These are phyloP conservation scores for Xylariaceae sp. DNA, from an alignment of 2,329 filamentous ascomycete species.

Conservation along the genomic window DNA sequence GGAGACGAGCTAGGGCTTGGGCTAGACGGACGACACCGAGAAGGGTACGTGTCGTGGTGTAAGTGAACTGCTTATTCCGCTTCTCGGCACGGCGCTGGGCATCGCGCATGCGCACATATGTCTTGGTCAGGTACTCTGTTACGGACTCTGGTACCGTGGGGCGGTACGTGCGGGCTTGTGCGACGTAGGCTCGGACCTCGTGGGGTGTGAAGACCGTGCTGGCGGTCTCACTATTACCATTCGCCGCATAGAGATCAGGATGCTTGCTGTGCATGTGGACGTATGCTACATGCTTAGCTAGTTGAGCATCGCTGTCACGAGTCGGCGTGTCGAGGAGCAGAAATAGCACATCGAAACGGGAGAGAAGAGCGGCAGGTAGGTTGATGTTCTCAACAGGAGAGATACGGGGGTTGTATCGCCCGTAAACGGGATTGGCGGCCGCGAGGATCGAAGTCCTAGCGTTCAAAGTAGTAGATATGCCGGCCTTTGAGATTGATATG, in stretches of 20 bases:
- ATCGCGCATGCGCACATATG: conserved; percentile 91
- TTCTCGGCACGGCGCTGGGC: conserved; percentile 89
- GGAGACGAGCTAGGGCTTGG: conserved; percentile 87
- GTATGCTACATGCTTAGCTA: conserved; percentile 91
- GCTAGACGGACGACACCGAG: conserved; percentile 90
- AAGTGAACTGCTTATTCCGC: conserved; percentile 86
- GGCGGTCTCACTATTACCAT: conserved; percentile 40
- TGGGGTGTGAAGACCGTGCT: conserved; percentile 81
- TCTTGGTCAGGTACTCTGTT: conserved; percentile 94
- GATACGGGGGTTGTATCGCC: conserved; percentile 95
- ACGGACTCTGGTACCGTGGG: conserved; percentile 81
- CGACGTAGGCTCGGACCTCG: conserved; percentile 94
- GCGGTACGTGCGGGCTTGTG: conserved; percentile 84
- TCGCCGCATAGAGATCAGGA: conserved; percentile 62
- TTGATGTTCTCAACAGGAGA: conserved; percentile 99
- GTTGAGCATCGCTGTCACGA: conserved; percentile 84
- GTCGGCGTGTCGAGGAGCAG: conserved; percentile 92
- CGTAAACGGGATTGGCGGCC: conserved; percentile 94
- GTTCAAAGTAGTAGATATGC: conserved; percentile 77
- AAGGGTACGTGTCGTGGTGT: conserved; percentile 90
- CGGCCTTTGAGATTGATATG: conserved; percentile 77
- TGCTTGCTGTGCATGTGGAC: conserved; percentile 97
- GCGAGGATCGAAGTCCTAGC: conserved; percentile 94
- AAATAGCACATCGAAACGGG: conserved; percentile 96
- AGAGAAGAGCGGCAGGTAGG: conserved; percentile 91